Percentiles rank a stretch among this genome's conserved stretches.
Evolutionary conservation across 768 basidiomycete genomes (phyloP).

Genomic region (Mycena galericulata): DNA sequence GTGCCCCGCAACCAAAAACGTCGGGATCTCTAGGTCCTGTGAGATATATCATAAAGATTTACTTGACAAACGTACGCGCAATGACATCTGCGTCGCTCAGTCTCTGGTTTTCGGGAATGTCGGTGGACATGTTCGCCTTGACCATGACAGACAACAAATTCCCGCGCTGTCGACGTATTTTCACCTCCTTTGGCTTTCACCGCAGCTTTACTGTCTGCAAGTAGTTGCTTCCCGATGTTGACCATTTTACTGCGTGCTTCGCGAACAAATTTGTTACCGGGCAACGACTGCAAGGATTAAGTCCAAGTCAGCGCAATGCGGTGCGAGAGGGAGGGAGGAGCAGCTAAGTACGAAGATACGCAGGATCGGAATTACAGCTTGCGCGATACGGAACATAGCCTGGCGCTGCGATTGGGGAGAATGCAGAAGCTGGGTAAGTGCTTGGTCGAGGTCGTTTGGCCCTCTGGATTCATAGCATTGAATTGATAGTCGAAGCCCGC

Average conservation of each 20-base stretch:
- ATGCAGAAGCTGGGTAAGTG: not conserved
- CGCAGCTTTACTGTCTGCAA: conserved; percentile 42
- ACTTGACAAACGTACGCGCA: not conserved
- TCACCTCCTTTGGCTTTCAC: conserved; percentile 30
- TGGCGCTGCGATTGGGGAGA: not conserved
- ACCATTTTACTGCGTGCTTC: not conserved
- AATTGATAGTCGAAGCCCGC: conserved; percentile 11
- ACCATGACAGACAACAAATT: conserved; percentile 63
- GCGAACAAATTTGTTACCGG: not conserved
- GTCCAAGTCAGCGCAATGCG: not conserved
- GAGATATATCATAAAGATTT: too few species aligned
- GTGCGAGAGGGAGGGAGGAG: too few species aligned
- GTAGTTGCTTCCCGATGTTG: conserved; percentile 27
- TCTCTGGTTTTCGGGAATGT: conserved; percentile 54
- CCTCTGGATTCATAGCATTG: not conserved
- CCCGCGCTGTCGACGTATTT: conserved; percentile 48
- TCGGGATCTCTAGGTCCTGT: not conserved
- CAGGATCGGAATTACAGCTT: not conserved
- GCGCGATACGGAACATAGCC: not conserved
- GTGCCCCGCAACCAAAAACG: not conserved
- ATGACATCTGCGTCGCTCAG: conserved; percentile 57
- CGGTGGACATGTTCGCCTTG: conserved; percentile 62
- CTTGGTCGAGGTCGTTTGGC: not conserved
- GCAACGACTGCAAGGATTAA: not conserved
- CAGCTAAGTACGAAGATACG: not conserved